Evolutionary conservation across 257 asterid genomes (phyloP), one percentile per base, ranked within the genome.

Genomic region (Linderniella brevidens): DNA sequence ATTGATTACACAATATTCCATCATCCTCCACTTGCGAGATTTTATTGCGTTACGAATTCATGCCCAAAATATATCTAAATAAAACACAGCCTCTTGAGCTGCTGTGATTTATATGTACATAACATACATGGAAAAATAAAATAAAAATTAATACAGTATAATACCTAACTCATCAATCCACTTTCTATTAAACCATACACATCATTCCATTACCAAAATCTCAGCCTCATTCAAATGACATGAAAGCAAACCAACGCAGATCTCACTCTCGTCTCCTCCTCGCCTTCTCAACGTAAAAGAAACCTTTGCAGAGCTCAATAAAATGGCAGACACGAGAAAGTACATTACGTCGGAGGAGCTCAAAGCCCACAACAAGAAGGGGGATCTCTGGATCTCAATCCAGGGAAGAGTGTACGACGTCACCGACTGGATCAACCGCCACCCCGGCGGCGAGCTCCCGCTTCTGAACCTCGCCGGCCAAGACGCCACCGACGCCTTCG

Each of bases 331-430:
- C 11, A 29, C 46, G 8, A 73, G 64, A 20, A 70, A 48, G 62
- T 86, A 77, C 77, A 73, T 86, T 60, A 59, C 82, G 9, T 55
- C 71, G 4, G 84, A 69, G 6, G 96, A 82, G 62, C 93, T 86
- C 37, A 71, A 71, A 67, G 60, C 68, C 35, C 96, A 86, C 72
- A 70, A 69, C 68, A 77, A 69, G 57, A 55, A 57, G 5, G 93
- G 93, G 64, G 94, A 86, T 71, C 79, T 86, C 0, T 86, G 96
- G 96, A 79, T 86, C 72, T 82, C 94, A 14, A 79, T 86, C 17
- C 96, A 82, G 54, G 96, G 96, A 0, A 82, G 76, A 64, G 72
- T 86, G 6, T 79, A 82, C 58, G 94, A 86, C 58, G 96, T 86
- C 7, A 66, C 96, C 0, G 73, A 82, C 8, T 86, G 96, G 96